Base-by-base conservation (phyloP, 2,329 filamentous ascomycete species). In the Kalmusia sp. region DNA sequence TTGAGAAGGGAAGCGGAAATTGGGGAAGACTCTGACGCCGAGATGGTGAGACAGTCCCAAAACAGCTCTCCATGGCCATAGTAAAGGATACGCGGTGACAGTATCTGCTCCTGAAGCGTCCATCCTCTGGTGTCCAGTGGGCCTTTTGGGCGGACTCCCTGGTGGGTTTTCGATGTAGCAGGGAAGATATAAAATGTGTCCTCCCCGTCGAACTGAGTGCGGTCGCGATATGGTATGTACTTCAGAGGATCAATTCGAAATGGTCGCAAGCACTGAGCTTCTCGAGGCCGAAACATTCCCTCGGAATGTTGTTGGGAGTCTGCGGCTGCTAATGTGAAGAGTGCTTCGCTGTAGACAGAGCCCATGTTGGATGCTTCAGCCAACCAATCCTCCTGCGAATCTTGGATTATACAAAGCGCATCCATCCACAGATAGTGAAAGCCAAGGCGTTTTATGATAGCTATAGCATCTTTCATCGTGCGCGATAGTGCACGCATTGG, bases 321-420 rank as follows among this genome's bases (percentile, higher is more conserved):
- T 4, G 49, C 52, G 14, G 52, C 59, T 11, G 59, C 59, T 11
- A 62, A 17, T 2, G 54, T 62, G n/a, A 52, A 17, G 2, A 52
- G 27, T 4, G 59, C 49, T 5, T 38, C 28, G 4, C 44, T 41
- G 28, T 54, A 63, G 0, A 61, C 47, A 30, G 31, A 39, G 19
- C 51, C 43, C 60, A 61, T 63, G 11, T 49, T 49, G 7, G 51
- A 39, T 4, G 58, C 47, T 47, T 63, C 60, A 12, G 17, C 24
- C 12, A 53, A 33, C 60, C 60, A 63, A 38, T 62, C 59, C 33
- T 54, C 37, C 5, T 19, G 33, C 21, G 47, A 58, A 22, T 62
- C 55, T 33, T 62, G 57, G 3, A 62, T 46, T 11, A 63, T 62
- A 15, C 35, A 38, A 4, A 37, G 9, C 5, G 12, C 34, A 17